These are phyloP conservation scores for Fusarium veterinarium DNA, from an alignment of 2,329 filamentous ascomycete species.

Conservation along the genomic window DNA sequence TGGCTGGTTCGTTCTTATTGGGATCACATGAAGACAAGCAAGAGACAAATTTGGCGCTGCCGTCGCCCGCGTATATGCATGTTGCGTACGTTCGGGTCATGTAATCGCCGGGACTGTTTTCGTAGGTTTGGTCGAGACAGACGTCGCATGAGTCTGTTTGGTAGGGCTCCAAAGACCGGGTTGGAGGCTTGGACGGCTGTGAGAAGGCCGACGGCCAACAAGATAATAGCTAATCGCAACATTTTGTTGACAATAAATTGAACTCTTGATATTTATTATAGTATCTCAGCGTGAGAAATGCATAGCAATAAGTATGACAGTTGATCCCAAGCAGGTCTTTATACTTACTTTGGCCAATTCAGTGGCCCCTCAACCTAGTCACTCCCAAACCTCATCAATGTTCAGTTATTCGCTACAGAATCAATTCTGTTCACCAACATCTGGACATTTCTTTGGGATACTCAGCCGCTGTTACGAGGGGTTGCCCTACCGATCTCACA, in stretches of 20 bases:
- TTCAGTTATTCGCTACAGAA: background rate
- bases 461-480: background rate
- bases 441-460: background rate
- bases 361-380: no score
- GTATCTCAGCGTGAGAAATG: no score
- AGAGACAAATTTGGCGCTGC: background rate
- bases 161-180: background rate
- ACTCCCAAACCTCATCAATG: background rate
- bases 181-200: background rate
- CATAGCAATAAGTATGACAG: no score
- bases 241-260: background rate
- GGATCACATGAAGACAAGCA: background rate
- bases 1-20: background rate
- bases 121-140: background rate
- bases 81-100: background rate
- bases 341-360: no score
- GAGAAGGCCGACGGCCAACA: background rate
- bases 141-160: background rate
- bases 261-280: no score
- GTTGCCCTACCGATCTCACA: background rate
- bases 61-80: conserved; percentile 1
- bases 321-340: no score
- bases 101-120: background rate
- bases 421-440: background rate
- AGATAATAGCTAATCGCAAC: accelerated